A percentile compares a stretch with the other conserved stretches of the same genome.
Evolutionary conservation across 768 basidiomycete species (phyloP).

Genomic region (Hygrophoropsis aurantiaca): DNA sequence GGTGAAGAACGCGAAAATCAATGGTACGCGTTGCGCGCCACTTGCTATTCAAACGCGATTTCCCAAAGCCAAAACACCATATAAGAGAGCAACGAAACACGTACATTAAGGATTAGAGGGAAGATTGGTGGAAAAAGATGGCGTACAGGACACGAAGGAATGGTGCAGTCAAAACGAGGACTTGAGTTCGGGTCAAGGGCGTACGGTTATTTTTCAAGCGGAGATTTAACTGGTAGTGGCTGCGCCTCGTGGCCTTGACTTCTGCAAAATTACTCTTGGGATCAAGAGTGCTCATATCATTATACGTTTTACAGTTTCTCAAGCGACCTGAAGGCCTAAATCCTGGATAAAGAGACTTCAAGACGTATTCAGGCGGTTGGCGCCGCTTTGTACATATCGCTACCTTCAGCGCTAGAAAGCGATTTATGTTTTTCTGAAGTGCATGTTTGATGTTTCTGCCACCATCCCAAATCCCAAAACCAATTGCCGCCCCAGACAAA

Average conservation of each 20-base stretch:
- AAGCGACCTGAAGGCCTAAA: no score
- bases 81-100: slow-evolving; percentile 17
- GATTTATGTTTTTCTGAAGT: no score
- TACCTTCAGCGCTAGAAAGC: no score
- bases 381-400: no score
- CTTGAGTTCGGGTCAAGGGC: slow-evolving; percentile 35
- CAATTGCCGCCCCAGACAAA: no score
- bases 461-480: no score
- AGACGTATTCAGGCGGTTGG: no score
- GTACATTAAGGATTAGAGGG: slow-evolving; percentile 27
- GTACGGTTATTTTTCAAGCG: slow-evolving; percentile 37
- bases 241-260: slow-evolving; percentile 3
- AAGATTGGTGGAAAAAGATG: slow-evolving; percentile 28
- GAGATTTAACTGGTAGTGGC: slow-evolving; percentile 29
- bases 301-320: not conserved
- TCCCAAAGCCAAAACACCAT: slow-evolving; percentile 1
- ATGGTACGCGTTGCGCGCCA: slow-evolving; percentile 22
- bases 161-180: slow-evolving; percentile 35
- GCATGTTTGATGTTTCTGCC: no score
- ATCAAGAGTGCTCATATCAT: no score
- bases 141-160: slow-evolving; percentile 30
- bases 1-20: slow-evolving; percentile 18
- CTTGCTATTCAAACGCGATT: slow-evolving; percentile 18
- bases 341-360: no score
- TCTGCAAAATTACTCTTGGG: not conserved